Evolutionary conservation across 495 filamentous ascomycete species (phyloP).

Genomic region (Viridothelium virens): DNA sequence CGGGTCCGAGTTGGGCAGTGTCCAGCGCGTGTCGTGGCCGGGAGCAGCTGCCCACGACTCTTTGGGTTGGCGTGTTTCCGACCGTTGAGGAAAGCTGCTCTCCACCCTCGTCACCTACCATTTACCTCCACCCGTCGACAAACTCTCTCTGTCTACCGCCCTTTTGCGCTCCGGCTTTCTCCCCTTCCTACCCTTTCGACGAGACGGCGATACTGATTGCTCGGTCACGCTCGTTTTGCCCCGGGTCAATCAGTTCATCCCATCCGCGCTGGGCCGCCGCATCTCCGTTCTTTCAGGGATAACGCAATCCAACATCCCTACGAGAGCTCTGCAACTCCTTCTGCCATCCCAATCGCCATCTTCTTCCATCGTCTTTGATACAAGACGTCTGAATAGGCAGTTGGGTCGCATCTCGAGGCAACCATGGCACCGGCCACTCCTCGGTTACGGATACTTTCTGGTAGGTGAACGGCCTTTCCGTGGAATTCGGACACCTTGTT

Average conservation of each 20-base stretch:
- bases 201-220: slow-evolving; percentile 5
- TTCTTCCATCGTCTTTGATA: not conserved
- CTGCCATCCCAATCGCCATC: not conserved
- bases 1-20: not conserved
- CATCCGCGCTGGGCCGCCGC: slow-evolving; percentile 1
- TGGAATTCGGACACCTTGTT: not conserved
- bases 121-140: not conserved
- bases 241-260: slow-evolving; percentile 3
- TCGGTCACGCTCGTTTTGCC: slow-evolving; percentile 11
- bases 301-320: not conserved
- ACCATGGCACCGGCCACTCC: slow-evolving; percentile 24
- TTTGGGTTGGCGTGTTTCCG: slow-evolving; percentile 1
- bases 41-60: not conserved
- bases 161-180: not conserved
- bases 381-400: not conserved
- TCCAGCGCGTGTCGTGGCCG: too few species aligned
- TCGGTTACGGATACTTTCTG: slow-evolving; percentile 25
- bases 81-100: slow-evolving; percentile 11
- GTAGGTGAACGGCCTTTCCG: slow-evolving; percentile 14
- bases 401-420: not conserved
- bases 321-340: not conserved
- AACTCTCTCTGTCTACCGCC: not conserved
- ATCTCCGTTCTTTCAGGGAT: slow-evolving; percentile 4
- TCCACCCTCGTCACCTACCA: slow-evolving; percentile 2
- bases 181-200: not conserved